Conservation (phyloP, 352 stramenopile species). For the Globisporangium spinosum region DNA sequence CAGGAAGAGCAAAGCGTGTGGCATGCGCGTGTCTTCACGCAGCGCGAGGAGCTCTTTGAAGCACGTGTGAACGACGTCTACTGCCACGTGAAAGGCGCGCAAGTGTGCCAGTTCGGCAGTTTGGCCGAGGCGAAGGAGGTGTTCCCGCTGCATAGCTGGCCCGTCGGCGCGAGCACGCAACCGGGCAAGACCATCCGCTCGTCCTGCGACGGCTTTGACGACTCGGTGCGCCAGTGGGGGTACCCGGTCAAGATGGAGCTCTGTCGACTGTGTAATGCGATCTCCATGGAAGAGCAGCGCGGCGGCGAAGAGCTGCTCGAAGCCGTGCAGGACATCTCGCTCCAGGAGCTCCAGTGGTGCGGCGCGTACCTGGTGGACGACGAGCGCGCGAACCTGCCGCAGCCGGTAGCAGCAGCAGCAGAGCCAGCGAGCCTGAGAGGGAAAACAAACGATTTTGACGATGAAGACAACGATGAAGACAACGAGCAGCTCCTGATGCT, state of each 20-base stretch:
- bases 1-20: slow-evolving; percentile 27
- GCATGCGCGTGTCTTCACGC: slow-evolving; percentile 22
- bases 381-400: slow-evolving; percentile 10
- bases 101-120: slow-evolving; percentile 35
- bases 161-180: slow-evolving; percentile 31
- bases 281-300: slow-evolving; percentile 29
- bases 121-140: slow-evolving; percentile 37
- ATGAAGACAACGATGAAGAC: not conserved
- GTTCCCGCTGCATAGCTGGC: slow-evolving; percentile 38
- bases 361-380: slow-evolving; percentile 33
- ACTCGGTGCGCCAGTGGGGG: slow-evolving; percentile 38
- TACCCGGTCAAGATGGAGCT: slow-evolving; percentile 54
- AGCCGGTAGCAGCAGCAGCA: not conserved
- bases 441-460: not conserved
- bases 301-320: slow-evolving; percentile 25
- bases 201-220: slow-evolving; percentile 37
- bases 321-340: slow-evolving; percentile 34
- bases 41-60: slow-evolving; percentile 32
- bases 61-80: slow-evolving; percentile 43
- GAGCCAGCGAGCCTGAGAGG: not conserved
- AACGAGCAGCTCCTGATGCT: not conserved
- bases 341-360: slow-evolving; percentile 49
- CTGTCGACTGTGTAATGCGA: slow-evolving; percentile 35
- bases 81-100: slow-evolving; percentile 40
- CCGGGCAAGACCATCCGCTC: slow-evolving; percentile 29